Base-by-base conservation (phyloP, 495 filamentous ascomycete genomes). In the Hypoxylon fuscum region DNA sequence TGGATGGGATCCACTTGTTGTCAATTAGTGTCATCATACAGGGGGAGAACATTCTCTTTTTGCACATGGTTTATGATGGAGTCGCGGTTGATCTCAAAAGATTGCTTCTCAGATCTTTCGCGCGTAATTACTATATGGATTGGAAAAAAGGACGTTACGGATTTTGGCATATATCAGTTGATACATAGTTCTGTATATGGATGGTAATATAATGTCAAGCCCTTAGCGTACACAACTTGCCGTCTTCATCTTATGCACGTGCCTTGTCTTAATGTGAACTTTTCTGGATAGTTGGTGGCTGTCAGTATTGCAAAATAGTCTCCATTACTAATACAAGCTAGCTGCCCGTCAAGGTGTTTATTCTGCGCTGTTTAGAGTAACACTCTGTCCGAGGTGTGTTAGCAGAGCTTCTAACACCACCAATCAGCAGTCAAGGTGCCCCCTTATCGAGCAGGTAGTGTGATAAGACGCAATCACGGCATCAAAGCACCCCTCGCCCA, bases 101-200 rank as follows among this genome's bases (percentile, higher is more conserved):
- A 66, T 66, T 66, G 62, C 52, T 60, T 56, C 62, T 38, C 32
- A 64, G 52, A 61, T 61, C 57, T 59, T 57, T 66, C 56, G 58
- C 56, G 51, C 49, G 58, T 67, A 68, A 68, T 71, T 53, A 60
- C 47, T 59, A 60, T 66, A 55, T 59, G 59, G 57, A 62, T 48
- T 66, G 69, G 54, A 64, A 64, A 68, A 67, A 66, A 51, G 59
- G 60, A 62, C 58, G 62, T 64, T 59, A 52, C 43, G 57, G 64
- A 67, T 64, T 62, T 54, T 68, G 66, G 68, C 65, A 69, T 69
- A 58, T 70, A 31, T 58, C 54, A 49, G 37, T 49, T 68, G 43
- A 59, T 65, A 69, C 60, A 65, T 70, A 68, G 63, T 45, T 68
- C 50, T 68, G 66, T 70, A 69, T 69, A 67, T 72, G 66, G 66